These are phyloP conservation scores for Silene latifolia DNA, from an alignment of 148 eudicot genomes.

Conservation along the genomic window DNA sequence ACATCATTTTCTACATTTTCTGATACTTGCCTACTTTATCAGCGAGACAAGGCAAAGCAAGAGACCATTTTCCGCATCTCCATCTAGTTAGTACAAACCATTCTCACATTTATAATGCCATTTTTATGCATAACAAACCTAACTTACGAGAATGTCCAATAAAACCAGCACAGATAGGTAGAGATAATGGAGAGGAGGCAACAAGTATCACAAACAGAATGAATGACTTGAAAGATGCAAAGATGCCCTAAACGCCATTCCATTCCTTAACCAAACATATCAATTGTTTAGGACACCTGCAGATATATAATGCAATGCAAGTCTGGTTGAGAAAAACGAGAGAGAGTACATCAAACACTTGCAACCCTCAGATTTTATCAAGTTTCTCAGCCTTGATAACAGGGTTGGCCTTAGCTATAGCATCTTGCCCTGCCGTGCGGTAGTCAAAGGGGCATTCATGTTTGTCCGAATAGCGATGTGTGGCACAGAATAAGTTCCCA, in stretches of 20 bases:
- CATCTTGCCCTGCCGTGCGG: constrained; percentile 50
- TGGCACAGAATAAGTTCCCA: constrained; percentile 57
- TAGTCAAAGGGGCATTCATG: constrained; percentile 72
- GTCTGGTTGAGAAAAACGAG: constrained; percentile 27
- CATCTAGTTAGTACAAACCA: constrained; percentile 27
- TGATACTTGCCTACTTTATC: too few relatives aligned
- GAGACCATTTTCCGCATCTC: not conserved
- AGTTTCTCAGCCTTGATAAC: constrained; percentile 57
- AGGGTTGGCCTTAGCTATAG: constrained; percentile 65
- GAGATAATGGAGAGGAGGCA: constrained; percentile 27
- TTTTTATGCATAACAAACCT: constrained; percentile 28
- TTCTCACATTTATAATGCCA: constrained; percentile 34
- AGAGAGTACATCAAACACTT: constrained; percentile 22
- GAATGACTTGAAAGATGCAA: constrained; percentile 34
- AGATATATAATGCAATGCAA: constrained; percentile 26
- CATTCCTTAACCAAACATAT: constrained; percentile 27
- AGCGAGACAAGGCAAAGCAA: not conserved
- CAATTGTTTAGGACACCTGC: constrained; percentile 26
- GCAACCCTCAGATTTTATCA: constrained; percentile 35
- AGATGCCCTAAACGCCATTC: constrained; percentile 27
- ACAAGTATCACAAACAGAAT: constrained; percentile 31
- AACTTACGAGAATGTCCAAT: constrained; percentile 29
- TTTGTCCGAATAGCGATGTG: constrained; percentile 68
- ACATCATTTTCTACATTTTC: too few relatives aligned
- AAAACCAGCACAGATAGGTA: constrained; percentile 28